phyloP scores from a whole-genome alignment of 345 rosid genomes.

The Cardamine chenopodiifolia region DNA sequence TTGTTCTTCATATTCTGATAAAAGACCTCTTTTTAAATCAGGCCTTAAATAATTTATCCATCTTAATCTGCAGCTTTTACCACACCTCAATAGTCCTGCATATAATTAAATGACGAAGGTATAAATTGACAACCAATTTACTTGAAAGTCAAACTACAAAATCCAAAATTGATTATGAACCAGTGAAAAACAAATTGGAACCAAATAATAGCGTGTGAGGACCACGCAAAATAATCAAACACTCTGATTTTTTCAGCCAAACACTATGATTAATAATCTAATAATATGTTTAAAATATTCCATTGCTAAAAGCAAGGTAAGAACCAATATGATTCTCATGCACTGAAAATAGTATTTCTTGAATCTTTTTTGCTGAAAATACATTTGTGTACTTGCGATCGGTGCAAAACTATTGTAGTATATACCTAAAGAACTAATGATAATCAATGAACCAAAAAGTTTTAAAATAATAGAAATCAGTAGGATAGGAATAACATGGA shows the following conservation, averaged over 20 bases:
- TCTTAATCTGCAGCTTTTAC: conserved; percentile 93
- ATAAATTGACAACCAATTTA: not conserved
- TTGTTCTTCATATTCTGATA: conserved; percentile 83
- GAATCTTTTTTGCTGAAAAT: not conserved
- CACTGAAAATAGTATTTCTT: not conserved
- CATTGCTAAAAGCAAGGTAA: not conserved
- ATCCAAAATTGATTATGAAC: not conserved
- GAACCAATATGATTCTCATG: not conserved
- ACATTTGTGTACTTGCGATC: not conserved
- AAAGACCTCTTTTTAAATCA: conserved; percentile 90
- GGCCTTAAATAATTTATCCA: conserved; percentile 96
- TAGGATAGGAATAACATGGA: not conserved
- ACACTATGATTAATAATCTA: conserved; percentile 20
- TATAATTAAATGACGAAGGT: conserved; percentile 1
- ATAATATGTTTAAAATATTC: conserved; percentile 5
- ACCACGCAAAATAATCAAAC: conserved; percentile 29
- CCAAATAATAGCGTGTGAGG: conserved; percentile 31
- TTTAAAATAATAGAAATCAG: not conserved
- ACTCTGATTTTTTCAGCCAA: not conserved
- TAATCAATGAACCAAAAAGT: not conserved
- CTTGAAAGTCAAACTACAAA: not conserved
- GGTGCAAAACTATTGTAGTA: not conserved
- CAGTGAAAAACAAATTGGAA: not conserved
- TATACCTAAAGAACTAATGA: not conserved
- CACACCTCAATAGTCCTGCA: conserved; percentile 89